Base-by-base conservation (phyloP, 768 basidiomycete species). In the Mycena vulgaris region DNA sequence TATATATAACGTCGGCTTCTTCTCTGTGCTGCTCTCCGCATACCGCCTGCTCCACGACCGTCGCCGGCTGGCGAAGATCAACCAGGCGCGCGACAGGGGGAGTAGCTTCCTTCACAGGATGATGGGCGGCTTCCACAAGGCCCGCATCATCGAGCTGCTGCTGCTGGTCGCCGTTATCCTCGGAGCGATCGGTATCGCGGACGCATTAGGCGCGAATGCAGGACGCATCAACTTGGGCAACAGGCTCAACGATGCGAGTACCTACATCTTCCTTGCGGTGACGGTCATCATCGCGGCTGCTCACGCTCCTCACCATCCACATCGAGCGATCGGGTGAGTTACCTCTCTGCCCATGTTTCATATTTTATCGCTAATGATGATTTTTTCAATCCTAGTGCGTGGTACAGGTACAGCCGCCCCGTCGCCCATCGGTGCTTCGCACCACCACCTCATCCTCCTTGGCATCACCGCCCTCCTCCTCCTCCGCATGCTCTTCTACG, bases 11-110 rank as follows among this genome's bases (percentile, higher is more conserved):
- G 16, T 71, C 56, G 66, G 66, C 55, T 71, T 63, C 61, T 71
- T 71, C 62, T 71, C 70, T 42, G 21, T 71, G 61, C 70, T 71
- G 56, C 56, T 71, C 65, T 71, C 70, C 31, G 70, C 66, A 17
- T 27, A 71, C 33, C 70, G 70, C 56, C 66, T 71, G 28, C 59
- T 71, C 49, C 47, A 68, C 30, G 66, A 68, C 61, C 70, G 70
- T 4, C 70, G 66, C 23, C 51, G 66, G 19, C 42, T 71, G 19
- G 55, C 70, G 25, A 63, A 64, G 42, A 58, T 68, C 48, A 19
- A 58, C 37, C 16, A 23, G 23, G 65, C 58, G 14, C 57, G 63
- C 48, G 21, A 47, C n/a, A 64, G 59, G 27, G 33, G 45, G 3
- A 35, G 52, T 6, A 42, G 56, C 48, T 13, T 21, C 28, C 27